Evolutionary conservation across 345 rosid genomes (phyloP).

Genomic region (Carallia pectinifolia): DNA sequence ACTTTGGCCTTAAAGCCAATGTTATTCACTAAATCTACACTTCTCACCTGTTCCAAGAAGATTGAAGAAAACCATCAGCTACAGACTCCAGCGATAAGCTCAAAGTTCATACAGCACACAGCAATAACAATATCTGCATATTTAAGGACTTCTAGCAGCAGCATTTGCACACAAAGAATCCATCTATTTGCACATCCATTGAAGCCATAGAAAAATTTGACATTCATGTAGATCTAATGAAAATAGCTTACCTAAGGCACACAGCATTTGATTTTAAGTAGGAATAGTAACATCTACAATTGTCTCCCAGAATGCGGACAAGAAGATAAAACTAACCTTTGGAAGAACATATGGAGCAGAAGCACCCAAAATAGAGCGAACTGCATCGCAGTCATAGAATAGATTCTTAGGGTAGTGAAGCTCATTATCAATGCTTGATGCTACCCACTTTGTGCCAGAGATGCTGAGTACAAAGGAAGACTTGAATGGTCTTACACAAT

Average conservation of each 20-base stretch:
- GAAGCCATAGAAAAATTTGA: background rate
- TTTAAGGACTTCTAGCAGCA: background rate
- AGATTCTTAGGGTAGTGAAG: slow-evolving; percentile 72
- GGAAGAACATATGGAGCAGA: slow-evolving; percentile 84
- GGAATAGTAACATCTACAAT: background rate
- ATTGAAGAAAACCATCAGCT: background rate
- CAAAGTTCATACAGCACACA: no score
- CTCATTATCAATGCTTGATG: slow-evolving; percentile 61
- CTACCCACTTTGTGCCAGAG: slow-evolving; percentile 64
- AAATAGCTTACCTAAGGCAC: background rate
- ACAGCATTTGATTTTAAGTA: background rate
- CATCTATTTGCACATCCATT: background rate
- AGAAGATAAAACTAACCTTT: slow-evolving; percentile 55
- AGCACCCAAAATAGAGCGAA: slow-evolving; percentile 67
- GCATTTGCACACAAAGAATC: background rate
- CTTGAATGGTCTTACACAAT: slow-evolving; percentile 41
- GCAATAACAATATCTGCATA: background rate
- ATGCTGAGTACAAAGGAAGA: slow-evolving; percentile 71
- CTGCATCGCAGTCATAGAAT: slow-evolving; percentile 77
- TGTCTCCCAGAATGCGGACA: background rate
- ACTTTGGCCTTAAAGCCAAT: slow-evolving; percentile 80
- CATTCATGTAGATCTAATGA: background rate
- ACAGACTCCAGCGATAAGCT: no score
- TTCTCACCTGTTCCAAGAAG: slow-evolving; percentile 57
- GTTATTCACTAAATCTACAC: slow-evolving; percentile 51